Conservation (phyloP, 2,329 filamentous ascomycete species). For the Mariannaea elegans region DNA sequence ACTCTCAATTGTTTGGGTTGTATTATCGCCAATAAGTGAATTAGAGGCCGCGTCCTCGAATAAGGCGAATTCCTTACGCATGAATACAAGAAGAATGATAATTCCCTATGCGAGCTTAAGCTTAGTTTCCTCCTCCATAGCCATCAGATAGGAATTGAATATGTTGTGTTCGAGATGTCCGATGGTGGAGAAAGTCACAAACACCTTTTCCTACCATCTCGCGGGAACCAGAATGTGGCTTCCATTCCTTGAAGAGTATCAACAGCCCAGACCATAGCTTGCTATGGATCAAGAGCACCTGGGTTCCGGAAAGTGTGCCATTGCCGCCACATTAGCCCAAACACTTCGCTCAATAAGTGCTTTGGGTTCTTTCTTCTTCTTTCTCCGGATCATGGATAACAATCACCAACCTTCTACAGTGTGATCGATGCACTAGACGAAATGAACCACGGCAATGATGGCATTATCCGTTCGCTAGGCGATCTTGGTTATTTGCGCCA, state of each 20-base stretch:
- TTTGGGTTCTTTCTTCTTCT: conserved; percentile 48
- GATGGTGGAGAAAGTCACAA: conserved; percentile 32
- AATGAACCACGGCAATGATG: conserved; percentile 48
- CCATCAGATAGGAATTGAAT: too few species aligned
- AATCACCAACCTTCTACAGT: conserved; percentile 47
- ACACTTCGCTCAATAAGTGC: conserved; percentile 12
- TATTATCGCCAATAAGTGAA: too few species aligned
- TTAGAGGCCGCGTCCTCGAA: too few species aligned
- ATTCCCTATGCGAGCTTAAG: too few species aligned
- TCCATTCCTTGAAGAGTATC: conserved; percentile 7
- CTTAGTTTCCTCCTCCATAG: too few species aligned
- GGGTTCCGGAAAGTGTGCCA: conserved; percentile 48
- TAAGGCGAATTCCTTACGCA: too few species aligned
- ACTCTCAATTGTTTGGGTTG: too few species aligned
- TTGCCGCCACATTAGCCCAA: conserved; percentile 38
- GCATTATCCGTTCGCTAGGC: conserved; percentile 44
- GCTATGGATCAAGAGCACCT: conserved; percentile 42
- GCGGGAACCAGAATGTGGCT: conserved; percentile 29
- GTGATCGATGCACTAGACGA: conserved; percentile 56
- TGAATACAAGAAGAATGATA: too few species aligned
- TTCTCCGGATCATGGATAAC: conserved; percentile 47
- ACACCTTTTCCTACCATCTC: conserved; percentile 25
- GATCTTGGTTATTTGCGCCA: conserved; percentile 43
- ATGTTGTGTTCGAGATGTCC: too few species aligned
- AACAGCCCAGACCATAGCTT: conserved; percentile 15